Evolutionary conservation across 352 stramenopile genomes (phyloP).

Genomic region (Phytophthora vignae): DNA sequence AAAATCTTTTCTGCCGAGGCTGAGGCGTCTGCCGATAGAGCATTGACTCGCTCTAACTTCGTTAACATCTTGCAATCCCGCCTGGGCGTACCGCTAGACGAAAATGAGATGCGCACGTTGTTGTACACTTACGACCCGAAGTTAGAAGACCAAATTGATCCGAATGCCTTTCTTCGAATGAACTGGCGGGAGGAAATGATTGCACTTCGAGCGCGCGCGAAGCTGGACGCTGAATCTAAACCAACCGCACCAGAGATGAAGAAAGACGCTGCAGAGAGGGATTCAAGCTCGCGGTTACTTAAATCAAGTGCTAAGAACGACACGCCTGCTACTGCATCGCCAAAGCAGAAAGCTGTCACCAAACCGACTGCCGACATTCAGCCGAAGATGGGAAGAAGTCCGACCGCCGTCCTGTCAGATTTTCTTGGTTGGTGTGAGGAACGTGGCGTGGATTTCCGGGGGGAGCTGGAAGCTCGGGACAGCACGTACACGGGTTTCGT

Average conservation of each 20-base stretch:
- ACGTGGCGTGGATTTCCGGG: slow-evolving; percentile 54
- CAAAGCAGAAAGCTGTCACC: background rate
- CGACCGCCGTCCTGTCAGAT: slow-evolving; percentile 21
- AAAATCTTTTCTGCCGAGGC: slow-evolving; percentile 41
- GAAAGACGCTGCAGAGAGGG: slow-evolving; percentile 1
- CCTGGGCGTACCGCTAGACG: slow-evolving; percentile 50
- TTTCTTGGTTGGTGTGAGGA: slow-evolving; percentile 48
- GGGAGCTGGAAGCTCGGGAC: slow-evolving; percentile 63
- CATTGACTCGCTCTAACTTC: slow-evolving; percentile 52
- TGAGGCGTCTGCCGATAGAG: slow-evolving; percentile 29
- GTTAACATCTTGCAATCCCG: slow-evolving; percentile 41
- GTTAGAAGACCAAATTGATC: slow-evolving; percentile 62
- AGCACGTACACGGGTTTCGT: slow-evolving; percentile 51
- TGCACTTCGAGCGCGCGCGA: slow-evolving; percentile 25
- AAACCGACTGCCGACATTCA: background rate
- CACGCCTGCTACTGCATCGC: background rate
- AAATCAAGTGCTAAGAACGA: slow-evolving; percentile 33
- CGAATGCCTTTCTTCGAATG: slow-evolving; percentile 57
- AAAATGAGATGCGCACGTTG: slow-evolving; percentile 60
- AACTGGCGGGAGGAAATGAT: slow-evolving; percentile 56
- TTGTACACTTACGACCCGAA: slow-evolving; percentile 66
- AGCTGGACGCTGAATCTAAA: slow-evolving; percentile 23
- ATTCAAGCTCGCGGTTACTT: slow-evolving; percentile 26
- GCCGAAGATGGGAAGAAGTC: slow-evolving; percentile 7
- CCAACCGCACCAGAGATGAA: slow-evolving; percentile 25